Evolutionary conservation across 1,284 basidiomycete species (phyloP).

Genomic region (Salmacisia buchloeana): DNA sequence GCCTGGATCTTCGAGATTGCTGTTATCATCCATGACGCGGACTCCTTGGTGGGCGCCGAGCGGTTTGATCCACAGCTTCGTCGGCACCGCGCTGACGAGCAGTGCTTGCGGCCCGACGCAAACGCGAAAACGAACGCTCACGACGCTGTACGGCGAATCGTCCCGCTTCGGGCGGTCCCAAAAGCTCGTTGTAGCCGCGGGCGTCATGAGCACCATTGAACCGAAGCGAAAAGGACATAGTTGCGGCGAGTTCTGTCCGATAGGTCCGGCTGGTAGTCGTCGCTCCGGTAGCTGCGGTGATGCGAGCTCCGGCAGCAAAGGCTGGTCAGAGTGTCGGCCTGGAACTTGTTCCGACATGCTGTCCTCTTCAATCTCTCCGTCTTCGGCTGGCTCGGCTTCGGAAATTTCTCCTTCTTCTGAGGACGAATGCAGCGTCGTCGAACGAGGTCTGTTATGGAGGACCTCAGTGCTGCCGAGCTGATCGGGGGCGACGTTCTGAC

Average conservation of each 20-base stretch:
- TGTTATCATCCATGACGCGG: neutral
- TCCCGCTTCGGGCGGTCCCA: neutral
- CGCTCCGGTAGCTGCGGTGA: neutral
- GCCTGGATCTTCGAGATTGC: neutral
- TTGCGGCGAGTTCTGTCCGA: neutral
- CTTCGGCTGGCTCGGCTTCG: neutral
- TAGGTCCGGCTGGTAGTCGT: neutral
- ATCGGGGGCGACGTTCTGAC: neutral
- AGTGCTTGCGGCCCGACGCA: neutral
- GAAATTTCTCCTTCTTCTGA: conserved; percentile 5
- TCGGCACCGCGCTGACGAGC: neutral
- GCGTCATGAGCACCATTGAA: neutral
- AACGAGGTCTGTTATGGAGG: neutral
- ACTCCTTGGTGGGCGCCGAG: neutral
- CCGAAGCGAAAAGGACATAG: neutral
- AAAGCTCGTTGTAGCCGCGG: neutral
- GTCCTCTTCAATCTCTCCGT: conserved; percentile 3
- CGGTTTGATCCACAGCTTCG: neutral
- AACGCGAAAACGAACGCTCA: neutral
- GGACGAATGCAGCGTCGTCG: neutral
- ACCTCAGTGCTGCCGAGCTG: neutral
- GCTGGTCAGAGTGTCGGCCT: neutral
- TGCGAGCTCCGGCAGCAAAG: neutral
- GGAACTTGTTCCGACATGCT: neutral
- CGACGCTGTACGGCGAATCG: neutral